These are phyloP conservation scores for Aspergillus heteromorphus DNA, from an alignment of 495 filamentous ascomycete species.

Conservation along the genomic window DNA sequence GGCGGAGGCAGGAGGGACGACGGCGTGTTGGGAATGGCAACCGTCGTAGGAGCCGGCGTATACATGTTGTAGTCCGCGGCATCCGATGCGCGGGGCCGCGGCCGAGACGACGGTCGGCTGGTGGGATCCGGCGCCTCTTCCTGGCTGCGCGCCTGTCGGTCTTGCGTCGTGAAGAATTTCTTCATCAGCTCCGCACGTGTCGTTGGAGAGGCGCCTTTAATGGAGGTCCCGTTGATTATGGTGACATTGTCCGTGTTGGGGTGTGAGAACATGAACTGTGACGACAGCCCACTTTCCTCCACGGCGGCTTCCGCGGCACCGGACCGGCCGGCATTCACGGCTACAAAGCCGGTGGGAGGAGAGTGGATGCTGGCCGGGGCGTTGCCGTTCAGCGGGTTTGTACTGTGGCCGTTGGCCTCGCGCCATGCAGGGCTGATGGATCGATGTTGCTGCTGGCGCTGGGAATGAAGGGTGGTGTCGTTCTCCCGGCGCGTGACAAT, in stretches of 20 bases:
- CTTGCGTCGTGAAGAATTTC: constrained; percentile 54
- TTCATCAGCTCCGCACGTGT: constrained; percentile 49
- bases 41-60: constrained; percentile 35
- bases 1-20: constrained; percentile 46
- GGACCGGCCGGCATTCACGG: constrained; percentile 47
- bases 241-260: constrained; percentile 43
- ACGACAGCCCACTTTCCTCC: constrained; percentile 30
- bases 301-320: constrained; percentile 23
- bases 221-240: constrained; percentile 45
- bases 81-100: constrained; percentile 35
- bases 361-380: constrained; percentile 28
- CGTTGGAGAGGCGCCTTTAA: constrained; percentile 49
- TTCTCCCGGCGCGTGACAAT: constrained; percentile 58
- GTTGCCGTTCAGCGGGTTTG: constrained; percentile 25
- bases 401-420: constrained; percentile 25
- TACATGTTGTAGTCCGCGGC: constrained; percentile 33
- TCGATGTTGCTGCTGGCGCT: constrained; percentile 19
- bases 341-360: constrained; percentile 51
- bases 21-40: constrained; percentile 48
- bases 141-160: constrained; percentile 39
- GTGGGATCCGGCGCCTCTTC: constrained; percentile 24
- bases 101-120: constrained; percentile 27
- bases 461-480: constrained; percentile 33
- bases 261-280: constrained; percentile 40
- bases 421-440: constrained; percentile 34